Conservation (phyloP, 202 grass and related monocot species). For the Panicum virgatum region DNA sequence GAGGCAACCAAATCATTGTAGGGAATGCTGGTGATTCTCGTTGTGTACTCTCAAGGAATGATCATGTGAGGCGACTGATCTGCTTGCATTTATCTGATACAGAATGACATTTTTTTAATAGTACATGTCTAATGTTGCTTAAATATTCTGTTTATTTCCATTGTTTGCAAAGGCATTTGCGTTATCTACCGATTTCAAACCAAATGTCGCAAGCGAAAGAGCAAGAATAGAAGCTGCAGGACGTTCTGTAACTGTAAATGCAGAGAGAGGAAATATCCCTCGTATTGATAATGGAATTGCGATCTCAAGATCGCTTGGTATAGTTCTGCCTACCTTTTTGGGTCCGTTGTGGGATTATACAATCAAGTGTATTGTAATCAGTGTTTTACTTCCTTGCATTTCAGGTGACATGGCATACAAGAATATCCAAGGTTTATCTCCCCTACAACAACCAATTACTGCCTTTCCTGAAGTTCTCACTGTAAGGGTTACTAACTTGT, state of each 20-base stretch:
- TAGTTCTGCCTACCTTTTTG: background rate
- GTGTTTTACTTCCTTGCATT: constrained; percentile 22
- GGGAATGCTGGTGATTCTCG: constrained; percentile 50
- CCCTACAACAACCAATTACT: constrained; percentile 30
- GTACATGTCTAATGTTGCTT: constrained; percentile 13
- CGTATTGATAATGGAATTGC: constrained; percentile 42
- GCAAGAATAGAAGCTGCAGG: constrained; percentile 40
- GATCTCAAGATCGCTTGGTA: constrained; percentile 45
- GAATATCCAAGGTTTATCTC: background rate
- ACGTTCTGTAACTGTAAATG: background rate
- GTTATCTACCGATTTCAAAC: constrained; percentile 43
- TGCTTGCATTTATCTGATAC: constrained; percentile 3
- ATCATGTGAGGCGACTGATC: constrained; percentile 34
- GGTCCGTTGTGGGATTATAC: background rate
- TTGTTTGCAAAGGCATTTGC: constrained; percentile 24
- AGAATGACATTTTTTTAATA: background rate
- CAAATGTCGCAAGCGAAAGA: constrained; percentile 13
- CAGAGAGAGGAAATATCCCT: background rate
- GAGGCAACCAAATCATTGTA: constrained; percentile 43
- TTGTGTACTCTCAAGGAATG: constrained; percentile 48
- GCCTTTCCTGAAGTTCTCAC: constrained; percentile 31
- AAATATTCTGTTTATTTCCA: constrained; percentile 4
- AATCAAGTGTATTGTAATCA: background rate
- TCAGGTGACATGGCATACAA: constrained; percentile 49
- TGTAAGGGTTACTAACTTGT: constrained; percentile 15